Evolutionary conservation across 192 early-diverging fungal species (phyloP).

Genomic region (Coemansia umbellata): DNA sequence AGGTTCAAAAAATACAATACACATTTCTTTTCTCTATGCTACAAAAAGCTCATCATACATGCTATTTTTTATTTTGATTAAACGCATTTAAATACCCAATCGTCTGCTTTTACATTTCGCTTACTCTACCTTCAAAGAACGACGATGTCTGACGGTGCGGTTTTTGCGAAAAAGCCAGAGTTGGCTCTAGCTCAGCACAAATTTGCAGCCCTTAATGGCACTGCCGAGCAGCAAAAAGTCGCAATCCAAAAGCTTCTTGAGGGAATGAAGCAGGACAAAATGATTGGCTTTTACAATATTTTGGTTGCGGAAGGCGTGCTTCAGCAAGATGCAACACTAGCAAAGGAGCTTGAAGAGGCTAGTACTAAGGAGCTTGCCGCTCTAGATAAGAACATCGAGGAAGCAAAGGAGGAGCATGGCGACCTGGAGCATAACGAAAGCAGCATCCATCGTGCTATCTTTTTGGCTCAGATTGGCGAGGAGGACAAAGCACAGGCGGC

Average conservation of each 20-base stretch:
- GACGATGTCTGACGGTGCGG: constrained; percentile 58
- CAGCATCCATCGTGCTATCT: constrained; percentile 85
- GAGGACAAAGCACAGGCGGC: constrained; percentile 89
- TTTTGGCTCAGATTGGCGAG: constrained; percentile 89
- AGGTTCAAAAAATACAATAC: no score
- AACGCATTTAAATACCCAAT: no score
- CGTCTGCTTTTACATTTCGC: no score
- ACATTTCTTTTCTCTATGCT: no score
- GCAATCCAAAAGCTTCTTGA: constrained; percentile 67
- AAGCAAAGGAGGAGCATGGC: constrained; percentile 90
- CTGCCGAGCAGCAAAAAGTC: constrained; percentile 60
- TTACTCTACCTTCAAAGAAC: no score
- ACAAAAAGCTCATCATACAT: no score
- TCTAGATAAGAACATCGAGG: constrained; percentile 80
- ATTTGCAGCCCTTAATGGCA: constrained; percentile 75
- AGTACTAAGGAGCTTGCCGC: constrained; percentile 75
- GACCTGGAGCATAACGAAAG: constrained; percentile 67
- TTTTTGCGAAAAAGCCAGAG: constrained; percentile 81
- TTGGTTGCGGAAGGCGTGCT: constrained; percentile 29
- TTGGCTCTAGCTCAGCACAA: constrained; percentile 79
- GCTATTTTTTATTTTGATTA: no score
- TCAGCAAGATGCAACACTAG: constrained; percentile 27
- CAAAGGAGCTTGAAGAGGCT: constrained; percentile 43
- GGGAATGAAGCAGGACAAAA: constrained; percentile 82
- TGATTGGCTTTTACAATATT: constrained; percentile 27